Conservation (phyloP, 108 stramenopile species). For the Cyclotella sp. region DNA sequence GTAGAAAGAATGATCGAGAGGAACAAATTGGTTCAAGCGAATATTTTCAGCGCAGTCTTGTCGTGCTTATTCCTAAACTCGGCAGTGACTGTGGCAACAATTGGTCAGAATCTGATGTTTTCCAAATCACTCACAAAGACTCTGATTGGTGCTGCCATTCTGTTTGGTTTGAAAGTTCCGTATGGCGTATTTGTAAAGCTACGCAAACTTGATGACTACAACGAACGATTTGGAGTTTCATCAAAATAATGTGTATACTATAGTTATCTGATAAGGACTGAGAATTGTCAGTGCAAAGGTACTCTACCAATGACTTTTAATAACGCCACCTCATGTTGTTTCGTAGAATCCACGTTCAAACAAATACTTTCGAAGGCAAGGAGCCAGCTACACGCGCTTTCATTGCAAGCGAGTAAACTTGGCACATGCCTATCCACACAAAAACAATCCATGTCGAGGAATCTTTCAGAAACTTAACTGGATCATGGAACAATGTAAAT, state of each 20-base stretch:
- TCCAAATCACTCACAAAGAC: conserved; percentile 52
- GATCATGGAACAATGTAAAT: conserved; percentile 66
- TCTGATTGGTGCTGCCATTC: conserved; percentile 66
- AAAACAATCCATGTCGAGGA: conserved; percentile 49
- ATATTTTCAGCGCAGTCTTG: conserved; percentile 77
- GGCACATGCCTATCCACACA: conserved; percentile 38
- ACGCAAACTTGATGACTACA: conserved; percentile 81
- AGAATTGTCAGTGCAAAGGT: not conserved
- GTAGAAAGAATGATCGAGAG: conserved; percentile 89
- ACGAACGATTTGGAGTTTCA: conserved; percentile 70
- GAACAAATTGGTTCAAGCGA: conserved; percentile 83
- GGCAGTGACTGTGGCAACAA: conserved; percentile 61
- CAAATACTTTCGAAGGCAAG: not conserved
- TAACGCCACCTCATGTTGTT: no score
- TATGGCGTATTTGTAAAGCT: conserved; percentile 70
- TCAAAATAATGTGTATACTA: conserved; percentile 9
- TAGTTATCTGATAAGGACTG: not conserved
- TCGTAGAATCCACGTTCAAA: not conserved
- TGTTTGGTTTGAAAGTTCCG: conserved; percentile 72
- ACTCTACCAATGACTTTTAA: no score
- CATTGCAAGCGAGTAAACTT: conserved; percentile 28
- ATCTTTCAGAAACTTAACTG: conserved; percentile 52
- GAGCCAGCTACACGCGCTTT: conserved; percentile 15
- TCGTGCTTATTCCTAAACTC: conserved; percentile 76
- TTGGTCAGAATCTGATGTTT: conserved; percentile 59